A percentile compares a stretch with the other conserved stretches of the same genome.
Evolutionary conservation across 1,284 basidiomycete genomes (phyloP).

Genomic region (Peniophora sp.): DNA sequence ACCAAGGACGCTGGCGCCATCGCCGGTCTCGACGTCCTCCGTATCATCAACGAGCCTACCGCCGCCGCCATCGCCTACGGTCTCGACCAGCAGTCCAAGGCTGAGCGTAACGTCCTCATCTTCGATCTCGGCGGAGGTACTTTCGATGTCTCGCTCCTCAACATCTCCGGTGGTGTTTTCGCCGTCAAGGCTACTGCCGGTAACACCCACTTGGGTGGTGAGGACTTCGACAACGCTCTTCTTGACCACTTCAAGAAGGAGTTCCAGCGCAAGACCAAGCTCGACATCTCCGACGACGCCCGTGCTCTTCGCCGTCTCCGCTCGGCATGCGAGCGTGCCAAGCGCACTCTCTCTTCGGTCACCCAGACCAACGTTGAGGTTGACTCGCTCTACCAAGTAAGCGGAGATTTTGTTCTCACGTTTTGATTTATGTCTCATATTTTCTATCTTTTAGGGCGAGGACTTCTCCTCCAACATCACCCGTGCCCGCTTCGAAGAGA

Average conservation of each 20-base stretch:
- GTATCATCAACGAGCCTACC: conserved; percentile 97
- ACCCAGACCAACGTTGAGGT: conserved; percentile 99
- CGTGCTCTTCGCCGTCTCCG: conserved; percentile 94
- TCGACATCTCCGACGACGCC: conserved; percentile 93
- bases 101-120: conserved; percentile 98
- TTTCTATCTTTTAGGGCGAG: conserved; percentile 49
- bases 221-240: conserved; percentile 97
- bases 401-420: conserved; percentile 1
- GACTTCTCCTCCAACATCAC: conserved; percentile 97
- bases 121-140: conserved; percentile 99
- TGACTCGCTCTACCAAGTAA: conserved; percentile 94
- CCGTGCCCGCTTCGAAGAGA: conserved; percentile 99
- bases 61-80: conserved; percentile 93
- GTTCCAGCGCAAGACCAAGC: conserved; percentile 97
- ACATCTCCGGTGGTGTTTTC: conserved; percentile 95
- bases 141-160: conserved; percentile 96
- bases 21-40: conserved; percentile 89
- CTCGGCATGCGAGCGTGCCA: conserved; percentile 98
- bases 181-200: conserved; percentile 97
- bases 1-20: conserved; percentile 95
- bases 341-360: conserved; percentile 96
- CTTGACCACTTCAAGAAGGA: conserved; percentile 98
- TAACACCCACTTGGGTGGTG: conserved; percentile 97
- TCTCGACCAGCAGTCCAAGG: conserved; percentile 83
- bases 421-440: conserved; percentile 4